phyloP scores from a whole-genome alignment of 257 asterid species.

The Jacaranda copaia region DNA sequence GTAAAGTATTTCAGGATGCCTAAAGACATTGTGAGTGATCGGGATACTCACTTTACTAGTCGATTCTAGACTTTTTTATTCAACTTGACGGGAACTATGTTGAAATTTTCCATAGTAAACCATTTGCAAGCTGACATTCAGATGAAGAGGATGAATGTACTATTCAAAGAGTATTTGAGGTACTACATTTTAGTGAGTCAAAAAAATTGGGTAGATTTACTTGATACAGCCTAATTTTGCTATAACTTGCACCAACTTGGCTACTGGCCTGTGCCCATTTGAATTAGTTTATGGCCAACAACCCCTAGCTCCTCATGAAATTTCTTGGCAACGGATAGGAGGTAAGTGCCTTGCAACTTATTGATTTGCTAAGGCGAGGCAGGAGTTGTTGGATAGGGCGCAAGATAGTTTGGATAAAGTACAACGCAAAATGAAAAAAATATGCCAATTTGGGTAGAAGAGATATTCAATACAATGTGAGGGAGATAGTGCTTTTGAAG shows the following conservation, averaged over 20 bases:
- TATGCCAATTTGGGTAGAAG: not conserved
- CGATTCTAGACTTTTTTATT: not conserved
- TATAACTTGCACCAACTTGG: not conserved
- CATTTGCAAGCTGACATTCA: not conserved
- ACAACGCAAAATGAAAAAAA: not conserved
- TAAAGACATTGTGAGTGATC: not conserved
- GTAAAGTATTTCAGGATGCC: not conserved
- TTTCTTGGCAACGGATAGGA: not conserved
- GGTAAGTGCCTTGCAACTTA: not conserved
- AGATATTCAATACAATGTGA: not conserved
- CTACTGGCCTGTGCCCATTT: not conserved
- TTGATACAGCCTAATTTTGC: not conserved
- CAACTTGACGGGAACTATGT: not conserved
- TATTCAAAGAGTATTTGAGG: not conserved
- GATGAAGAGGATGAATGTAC: not conserved
- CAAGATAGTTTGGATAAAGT: not conserved
- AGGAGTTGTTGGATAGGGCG: not conserved
- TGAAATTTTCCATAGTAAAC: not conserved
- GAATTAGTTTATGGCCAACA: not conserved
- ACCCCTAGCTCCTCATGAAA: not conserved
- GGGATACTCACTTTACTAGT: not conserved
- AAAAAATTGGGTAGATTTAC: not conserved
- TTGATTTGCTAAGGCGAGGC: not conserved
- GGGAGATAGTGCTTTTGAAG: not conserved
- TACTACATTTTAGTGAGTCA: not conserved